Evolutionary conservation across 2,329 filamentous ascomycete genomes (phyloP).

Genomic region (Neopestalotiopsis rosae): DNA sequence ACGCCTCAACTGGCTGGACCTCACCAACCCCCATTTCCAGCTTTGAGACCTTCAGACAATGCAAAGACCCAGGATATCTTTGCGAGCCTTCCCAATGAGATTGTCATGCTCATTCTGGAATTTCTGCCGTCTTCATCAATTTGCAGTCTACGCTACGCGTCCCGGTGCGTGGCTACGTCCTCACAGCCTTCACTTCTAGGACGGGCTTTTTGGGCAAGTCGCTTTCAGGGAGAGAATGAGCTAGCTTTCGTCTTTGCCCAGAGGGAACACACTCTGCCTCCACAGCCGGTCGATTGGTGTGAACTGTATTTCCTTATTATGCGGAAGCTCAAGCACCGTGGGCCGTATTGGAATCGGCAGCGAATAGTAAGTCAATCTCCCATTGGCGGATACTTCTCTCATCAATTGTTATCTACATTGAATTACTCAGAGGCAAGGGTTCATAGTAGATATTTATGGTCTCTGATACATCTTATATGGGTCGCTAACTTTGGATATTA

Average conservation of each 20-base stretch:
- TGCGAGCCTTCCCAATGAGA: constrained; percentile 25
- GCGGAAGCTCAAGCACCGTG: constrained; percentile 20
- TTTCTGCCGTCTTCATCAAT: constrained; percentile 23
- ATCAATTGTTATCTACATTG: not conserved
- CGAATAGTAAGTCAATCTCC: constrained; percentile 17
- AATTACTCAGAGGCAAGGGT: not conserved
- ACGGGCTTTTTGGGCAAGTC: constrained; percentile 28
- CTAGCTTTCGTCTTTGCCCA: constrained; percentile 30
- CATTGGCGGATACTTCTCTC: not conserved
- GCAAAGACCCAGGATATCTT: constrained; percentile 22
- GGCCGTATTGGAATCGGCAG: constrained; percentile 26
- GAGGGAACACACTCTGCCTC: constrained; percentile 18
- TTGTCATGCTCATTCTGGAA: constrained; percentile 25
- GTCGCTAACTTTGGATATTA: not conserved
- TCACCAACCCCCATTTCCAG: not conserved
- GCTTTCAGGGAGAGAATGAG: constrained; percentile 25
- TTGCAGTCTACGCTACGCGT: constrained; percentile 25
- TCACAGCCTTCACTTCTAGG: constrained; percentile 22
- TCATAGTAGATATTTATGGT: not conserved
- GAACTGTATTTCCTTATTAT: constrained; percentile 24
- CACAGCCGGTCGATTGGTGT: constrained; percentile 26
- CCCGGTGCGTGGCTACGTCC: constrained; percentile 23
- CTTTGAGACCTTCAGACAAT: not conserved
- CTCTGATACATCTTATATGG: not conserved
- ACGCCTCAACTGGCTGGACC: not conserved